phyloP scores from a whole-genome alignment of 306 rosid genomes.

The Echinosophora koreensis region DNA sequence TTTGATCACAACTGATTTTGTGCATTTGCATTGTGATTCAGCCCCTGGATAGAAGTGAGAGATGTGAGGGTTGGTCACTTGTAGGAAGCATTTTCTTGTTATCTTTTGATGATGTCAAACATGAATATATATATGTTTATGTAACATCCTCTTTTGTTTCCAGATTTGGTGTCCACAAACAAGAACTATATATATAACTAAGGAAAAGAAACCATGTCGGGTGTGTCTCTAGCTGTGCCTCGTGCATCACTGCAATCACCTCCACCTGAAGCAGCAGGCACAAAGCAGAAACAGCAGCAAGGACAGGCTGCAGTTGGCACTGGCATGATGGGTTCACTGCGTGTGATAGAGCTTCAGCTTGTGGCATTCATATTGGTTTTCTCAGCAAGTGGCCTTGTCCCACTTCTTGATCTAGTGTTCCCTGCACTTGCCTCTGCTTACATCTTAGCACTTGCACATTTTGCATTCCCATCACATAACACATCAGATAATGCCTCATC shows the following conservation, averaged over 20 bases:
- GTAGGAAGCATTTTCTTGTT: not conserved
- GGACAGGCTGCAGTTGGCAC: not conserved
- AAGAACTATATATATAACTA: not conserved
- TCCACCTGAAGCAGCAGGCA: not conserved
- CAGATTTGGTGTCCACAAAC: not conserved
- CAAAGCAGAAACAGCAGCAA: conserved; percentile 30
- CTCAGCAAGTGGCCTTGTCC: conserved; percentile 89
- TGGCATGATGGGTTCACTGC: conserved; percentile 80
- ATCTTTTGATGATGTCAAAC: not conserved
- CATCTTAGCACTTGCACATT: conserved; percentile 65
- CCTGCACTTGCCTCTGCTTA: conserved; percentile 73
- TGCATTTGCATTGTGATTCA: too few species aligned
- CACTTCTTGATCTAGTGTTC: conserved; percentile 68
- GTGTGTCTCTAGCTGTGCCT: conserved; percentile 69
- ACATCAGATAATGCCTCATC: not conserved
- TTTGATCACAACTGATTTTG: too few species aligned
- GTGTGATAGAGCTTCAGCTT: conserved; percentile 83
- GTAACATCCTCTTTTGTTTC: not conserved
- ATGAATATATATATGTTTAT: not conserved
- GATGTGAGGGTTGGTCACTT: not conserved
- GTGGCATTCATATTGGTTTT: conserved; percentile 88
- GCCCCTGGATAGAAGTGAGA: too few species aligned
- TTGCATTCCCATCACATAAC: conserved; percentile 68
- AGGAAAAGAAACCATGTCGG: conserved; percentile 59
- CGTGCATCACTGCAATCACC: conserved; percentile 35